phyloP scores from a whole-genome alignment of 2,329 filamentous ascomycete genomes.

The Penicillium paneum region DNA sequence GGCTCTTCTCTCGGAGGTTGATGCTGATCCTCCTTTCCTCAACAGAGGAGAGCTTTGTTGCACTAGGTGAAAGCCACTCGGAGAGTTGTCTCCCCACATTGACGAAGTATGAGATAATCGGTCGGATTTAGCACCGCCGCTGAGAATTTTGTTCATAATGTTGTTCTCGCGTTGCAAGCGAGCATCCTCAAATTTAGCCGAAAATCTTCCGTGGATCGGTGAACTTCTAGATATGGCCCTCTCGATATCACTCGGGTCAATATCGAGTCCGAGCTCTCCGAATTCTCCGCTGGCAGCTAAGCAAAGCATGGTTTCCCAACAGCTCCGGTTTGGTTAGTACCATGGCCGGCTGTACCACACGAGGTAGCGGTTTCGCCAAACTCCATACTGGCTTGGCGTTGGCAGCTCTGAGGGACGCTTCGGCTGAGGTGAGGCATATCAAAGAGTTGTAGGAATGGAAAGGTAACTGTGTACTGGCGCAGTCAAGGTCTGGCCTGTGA shows the following conservation, averaged over 20 bases:
- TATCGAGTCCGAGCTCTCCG: slow-evolving; percentile 35
- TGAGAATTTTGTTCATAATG: slow-evolving; percentile 36
- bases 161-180: slow-evolving; percentile 41
- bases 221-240: slow-evolving; percentile 40
- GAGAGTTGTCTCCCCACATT: slow-evolving; percentile 21
- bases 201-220: slow-evolving; percentile 41
- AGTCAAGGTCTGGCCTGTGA: too few relatives aligned
- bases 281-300: slow-evolving; percentile 33
- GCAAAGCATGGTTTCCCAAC: slow-evolving; percentile 29
- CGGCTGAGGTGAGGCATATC: too few relatives aligned
- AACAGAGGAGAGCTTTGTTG: slow-evolving; percentile 24
- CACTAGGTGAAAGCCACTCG: not conserved
- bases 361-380: slow-evolving; percentile 53
- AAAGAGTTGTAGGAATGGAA: too few relatives aligned
- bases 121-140: slow-evolving; percentile 22
- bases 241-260: slow-evolving; percentile 45
- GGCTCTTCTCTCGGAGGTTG: too few relatives aligned
- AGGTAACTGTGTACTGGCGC: too few relatives aligned
- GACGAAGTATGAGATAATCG: slow-evolving; percentile 29
- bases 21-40: slow-evolving; percentile 21
- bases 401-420: slow-evolving; percentile 21
- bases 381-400: slow-evolving; percentile 53
- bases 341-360: slow-evolving; percentile 54
- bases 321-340: slow-evolving; percentile 45
- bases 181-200: slow-evolving; percentile 47